phyloP scores from a whole-genome alignment of 257 asterid species.

The Solanum sejunctum region DNA sequence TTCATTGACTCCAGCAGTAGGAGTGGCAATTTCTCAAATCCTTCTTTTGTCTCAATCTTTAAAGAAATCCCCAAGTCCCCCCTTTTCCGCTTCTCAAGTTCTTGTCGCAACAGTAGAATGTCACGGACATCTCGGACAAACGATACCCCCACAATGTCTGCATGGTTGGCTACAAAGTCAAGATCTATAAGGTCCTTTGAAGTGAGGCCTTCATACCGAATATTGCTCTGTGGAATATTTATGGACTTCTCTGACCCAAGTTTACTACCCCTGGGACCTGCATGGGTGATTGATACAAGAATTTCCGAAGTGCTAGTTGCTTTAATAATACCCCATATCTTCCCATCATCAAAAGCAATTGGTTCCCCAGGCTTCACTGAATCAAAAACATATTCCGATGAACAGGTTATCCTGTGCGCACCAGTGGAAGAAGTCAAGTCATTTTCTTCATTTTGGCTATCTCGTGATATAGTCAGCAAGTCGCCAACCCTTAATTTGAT shows the following conservation, averaged over 20 bases:
- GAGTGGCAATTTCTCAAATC: constrained; percentile 48
- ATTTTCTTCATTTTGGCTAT: constrained; percentile 28
- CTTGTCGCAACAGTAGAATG: constrained; percentile 41
- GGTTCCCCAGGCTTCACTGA: constrained; percentile 72
- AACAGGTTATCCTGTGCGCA: constrained; percentile 44
- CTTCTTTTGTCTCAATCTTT: constrained; percentile 66
- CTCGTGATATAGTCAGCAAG: constrained; percentile 47
- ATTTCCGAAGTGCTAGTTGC: constrained; percentile 60
- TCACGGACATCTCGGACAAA: constrained; percentile 50
- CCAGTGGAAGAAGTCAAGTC: constrained; percentile 19
- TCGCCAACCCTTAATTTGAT: constrained; percentile 52
- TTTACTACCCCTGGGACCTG: constrained; percentile 51
- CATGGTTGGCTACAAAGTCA: constrained; percentile 55
- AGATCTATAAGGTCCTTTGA: constrained; percentile 65
- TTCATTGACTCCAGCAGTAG: constrained; percentile 59
- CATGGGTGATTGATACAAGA: constrained; percentile 53
- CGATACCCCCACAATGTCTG: constrained; percentile 65
- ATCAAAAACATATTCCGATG: constrained; percentile 61
- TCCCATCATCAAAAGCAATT: constrained; percentile 67
- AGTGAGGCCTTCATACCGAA: constrained; percentile 60
- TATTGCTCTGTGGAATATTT: constrained; percentile 57
- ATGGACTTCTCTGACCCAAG: constrained; percentile 69
- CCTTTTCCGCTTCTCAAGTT: constrained; percentile 36
- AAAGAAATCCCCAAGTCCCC: constrained; percentile 40
- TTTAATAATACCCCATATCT: constrained; percentile 57